Percentiles rank a stretch among this genome's conserved stretches.
These are phyloP conservation scores for Kwoniella dendrophila DNA, from an alignment of 768 basidiomycete species.

Conservation along the genomic window DNA sequence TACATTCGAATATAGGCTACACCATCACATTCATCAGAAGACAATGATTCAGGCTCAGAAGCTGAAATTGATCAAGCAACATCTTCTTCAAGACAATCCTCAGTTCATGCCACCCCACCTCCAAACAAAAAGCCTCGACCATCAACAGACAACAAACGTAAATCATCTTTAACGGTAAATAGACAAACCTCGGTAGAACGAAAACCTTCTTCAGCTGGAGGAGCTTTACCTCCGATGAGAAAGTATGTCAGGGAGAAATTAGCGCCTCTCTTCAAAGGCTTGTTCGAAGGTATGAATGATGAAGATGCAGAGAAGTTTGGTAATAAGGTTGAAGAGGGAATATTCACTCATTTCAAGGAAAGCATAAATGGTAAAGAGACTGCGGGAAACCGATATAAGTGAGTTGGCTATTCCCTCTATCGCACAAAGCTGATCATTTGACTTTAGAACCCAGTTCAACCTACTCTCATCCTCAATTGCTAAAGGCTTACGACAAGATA, in stretches of 20 bases:
- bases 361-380: slow-evolving; percentile 41
- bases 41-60: slow-evolving; percentile 13
- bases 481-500: slow-evolving; percentile 38
- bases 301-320: slow-evolving; percentile 32
- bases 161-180: not conserved
- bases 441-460: slow-evolving; percentile 46
- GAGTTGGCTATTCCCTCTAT: slow-evolving; percentile 18
- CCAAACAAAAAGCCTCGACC: slow-evolving; percentile 5
- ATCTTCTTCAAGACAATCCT: slow-evolving; percentile 7
- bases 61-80: slow-evolving; percentile 4
- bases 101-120: slow-evolving; percentile 6
- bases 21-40: not conserved
- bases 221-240: slow-evolving; percentile 35
- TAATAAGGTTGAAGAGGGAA: slow-evolving; percentile 38
- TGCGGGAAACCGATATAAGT: slow-evolving; percentile 50
- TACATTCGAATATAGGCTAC: not conserved
- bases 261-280: slow-evolving; percentile 18
- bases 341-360: slow-evolving; percentile 50
- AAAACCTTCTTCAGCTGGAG: slow-evolving; percentile 2
- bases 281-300: slow-evolving; percentile 25
- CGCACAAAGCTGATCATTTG: not conserved
- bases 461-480: slow-evolving; percentile 44
- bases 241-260: slow-evolving; percentile 36
- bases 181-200: slow-evolving; percentile 11
- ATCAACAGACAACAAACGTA: slow-evolving; percentile 11